Conservation (phyloP, 2,329 filamentous ascomycete genomes). For the Chaetomium strumarium region DNA sequence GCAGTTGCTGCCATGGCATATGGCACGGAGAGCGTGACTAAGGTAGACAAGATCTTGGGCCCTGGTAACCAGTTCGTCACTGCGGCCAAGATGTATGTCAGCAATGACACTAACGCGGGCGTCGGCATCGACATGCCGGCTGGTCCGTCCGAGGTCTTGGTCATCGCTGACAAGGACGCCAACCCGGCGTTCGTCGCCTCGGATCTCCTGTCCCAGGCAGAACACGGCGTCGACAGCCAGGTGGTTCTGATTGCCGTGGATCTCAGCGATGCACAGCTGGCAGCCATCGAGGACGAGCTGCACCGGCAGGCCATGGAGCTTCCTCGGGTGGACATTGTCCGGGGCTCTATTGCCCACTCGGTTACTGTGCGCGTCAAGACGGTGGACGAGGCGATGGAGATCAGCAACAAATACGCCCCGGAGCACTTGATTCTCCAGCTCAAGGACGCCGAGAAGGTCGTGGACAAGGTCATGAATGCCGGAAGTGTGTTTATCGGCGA, state of each 20-base stretch:
- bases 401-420: conserved; percentile 92
- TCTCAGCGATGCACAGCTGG: conserved; percentile 64
- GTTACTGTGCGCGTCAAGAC: conserved; percentile 73
- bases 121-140: conserved; percentile 98
- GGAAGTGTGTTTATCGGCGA: conserved; percentile 92
- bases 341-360: conserved; percentile 84
- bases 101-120: conserved; percentile 91
- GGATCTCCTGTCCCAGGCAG: conserved; percentile 89
- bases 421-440: conserved; percentile 95
- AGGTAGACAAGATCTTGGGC: conserved; percentile 98
- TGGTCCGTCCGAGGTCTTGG: conserved; percentile 93
- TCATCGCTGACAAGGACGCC: conserved; percentile 80
- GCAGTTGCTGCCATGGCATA: conserved; percentile 96
- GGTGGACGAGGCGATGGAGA: conserved; percentile 65
- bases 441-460: conserved; percentile 64
- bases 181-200: conserved; percentile 94
- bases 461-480: conserved; percentile 81
- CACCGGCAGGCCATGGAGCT: conserved; percentile 81
- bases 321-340: conserved; percentile 87
- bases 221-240: conserved; percentile 94
- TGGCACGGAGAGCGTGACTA: conserved; percentile 86
- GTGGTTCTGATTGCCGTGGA: conserved; percentile 86
- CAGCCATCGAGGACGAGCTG: conserved; percentile 85
- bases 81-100: conserved; percentile 96
- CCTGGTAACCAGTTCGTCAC: conserved; percentile 99